Base-by-base conservation (phyloP, 2,329 filamentous ascomycete genomes). In the Calycina herbarum region DNA sequence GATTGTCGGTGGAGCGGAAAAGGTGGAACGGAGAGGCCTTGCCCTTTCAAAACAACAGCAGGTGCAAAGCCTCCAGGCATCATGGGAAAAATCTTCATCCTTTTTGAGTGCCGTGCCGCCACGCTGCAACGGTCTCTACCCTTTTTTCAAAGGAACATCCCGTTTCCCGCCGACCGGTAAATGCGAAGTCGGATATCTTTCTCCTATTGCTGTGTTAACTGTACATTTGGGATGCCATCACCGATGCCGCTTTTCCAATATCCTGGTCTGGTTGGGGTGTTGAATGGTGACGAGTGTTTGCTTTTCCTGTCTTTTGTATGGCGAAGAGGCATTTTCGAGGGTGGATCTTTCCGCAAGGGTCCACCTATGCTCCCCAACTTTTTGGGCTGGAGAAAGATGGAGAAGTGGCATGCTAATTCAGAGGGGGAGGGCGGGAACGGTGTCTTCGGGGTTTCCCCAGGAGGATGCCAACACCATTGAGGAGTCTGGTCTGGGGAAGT, bases 321-420 rank as follows among this genome's bases (percentile, higher is more conserved):
- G 48, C 10, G 24, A 54, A 11, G 20, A 27, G 3, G 20, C 3
- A 27, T 54, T 3, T 40, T 54, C 48, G 24, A 54, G 20, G 48
- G 20, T 54, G 48, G 48, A 54, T 27, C 24, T 24, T 20, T 27
- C 24, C 10, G 20, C 48, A 54, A 54, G 48, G 48, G 48, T 54
- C 48, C 48, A 54, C 48, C 48, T 54, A 51, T 51, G 48, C 48
- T 24, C 48, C 48, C 48, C 48, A 11, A 13, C 10, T 54, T 54
- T 54, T 27, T 27, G n/a, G n/a, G 42, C 42, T 48, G 42, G 42
- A 54, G 48, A 54, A 27, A 54, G 38, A 54, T 54, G 48, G 48
- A 54, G 48, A 54, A 54, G 20, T 24, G 48, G 24, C 48, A 54
- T 24, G 48, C 20, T 13, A 27, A 11, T 27, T 54, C 20, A 24